Conservation (phyloP, 306 rosid genomes). For the Dalbergia oliveri region DNA sequence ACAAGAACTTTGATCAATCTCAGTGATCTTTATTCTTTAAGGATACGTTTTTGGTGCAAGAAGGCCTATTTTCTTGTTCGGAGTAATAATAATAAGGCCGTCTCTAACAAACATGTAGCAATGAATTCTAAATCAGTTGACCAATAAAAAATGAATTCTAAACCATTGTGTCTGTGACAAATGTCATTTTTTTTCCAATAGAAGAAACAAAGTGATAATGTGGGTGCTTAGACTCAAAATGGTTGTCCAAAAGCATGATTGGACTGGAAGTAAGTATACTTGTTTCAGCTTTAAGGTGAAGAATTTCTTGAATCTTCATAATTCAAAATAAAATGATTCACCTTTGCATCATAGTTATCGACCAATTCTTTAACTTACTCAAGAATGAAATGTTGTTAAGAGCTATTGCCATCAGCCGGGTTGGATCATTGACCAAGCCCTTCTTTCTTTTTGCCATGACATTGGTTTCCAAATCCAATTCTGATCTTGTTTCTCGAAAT, state of each 20-base stretch:
- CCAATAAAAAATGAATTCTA: too few species aligned
- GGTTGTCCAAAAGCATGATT: too few species aligned
- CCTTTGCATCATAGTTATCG: neutral
- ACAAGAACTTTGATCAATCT: neutral
- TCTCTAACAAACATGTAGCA: neutral
- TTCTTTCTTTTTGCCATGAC: neutral
- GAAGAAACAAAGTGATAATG: neutral
- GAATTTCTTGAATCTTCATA: too few species aligned
- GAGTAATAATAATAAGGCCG: neutral
- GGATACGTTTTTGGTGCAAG: neutral
- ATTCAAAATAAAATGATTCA: neutral
- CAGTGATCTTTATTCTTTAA: neutral
- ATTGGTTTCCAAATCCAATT: slow-evolving; percentile 18
- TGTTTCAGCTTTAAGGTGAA: too few species aligned
- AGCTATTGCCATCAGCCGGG: too few species aligned
- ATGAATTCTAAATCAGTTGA: slow-evolving; percentile 9
- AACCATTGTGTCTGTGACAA: too few species aligned
- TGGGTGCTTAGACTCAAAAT: slow-evolving; percentile 6
- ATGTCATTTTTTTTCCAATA: neutral
- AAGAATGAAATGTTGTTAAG: too few species aligned
- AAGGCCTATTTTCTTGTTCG: neutral
- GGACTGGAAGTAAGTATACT: too few species aligned
- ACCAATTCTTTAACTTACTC: too few species aligned
- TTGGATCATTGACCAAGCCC: neutral
- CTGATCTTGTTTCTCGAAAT: slow-evolving; percentile 18